A percentile compares a stretch with the other conserved stretches of the same genome.
Conservation (phyloP, 2,329 filamentous ascomycete genomes). For the Knufia petricola region DNA sequence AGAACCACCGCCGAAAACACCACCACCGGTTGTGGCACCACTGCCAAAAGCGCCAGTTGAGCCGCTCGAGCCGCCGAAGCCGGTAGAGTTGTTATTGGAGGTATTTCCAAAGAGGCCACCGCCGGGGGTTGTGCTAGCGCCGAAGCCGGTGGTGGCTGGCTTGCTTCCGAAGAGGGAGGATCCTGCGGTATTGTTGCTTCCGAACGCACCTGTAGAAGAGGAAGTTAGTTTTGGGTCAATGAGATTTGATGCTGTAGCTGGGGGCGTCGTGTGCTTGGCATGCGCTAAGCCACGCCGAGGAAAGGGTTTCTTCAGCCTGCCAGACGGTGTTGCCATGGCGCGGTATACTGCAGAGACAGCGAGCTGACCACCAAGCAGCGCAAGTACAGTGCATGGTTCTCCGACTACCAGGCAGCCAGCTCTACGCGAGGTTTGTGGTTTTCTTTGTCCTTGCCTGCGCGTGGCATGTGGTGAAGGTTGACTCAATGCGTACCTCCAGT, state of each 20-base stretch:
- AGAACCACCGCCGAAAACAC: slow-evolving; percentile 17
- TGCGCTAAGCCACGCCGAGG: neutral
- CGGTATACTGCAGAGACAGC: neutral
- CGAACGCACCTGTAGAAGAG: slow-evolving; percentile 13
- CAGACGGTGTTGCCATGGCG: neutral
- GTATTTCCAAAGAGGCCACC: slow-evolving; percentile 19
- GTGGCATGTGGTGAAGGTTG: neutral
- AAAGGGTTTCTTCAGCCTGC: no score
- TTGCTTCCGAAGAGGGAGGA: slow-evolving; percentile 20
- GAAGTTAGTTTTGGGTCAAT: slow-evolving; percentile 2
- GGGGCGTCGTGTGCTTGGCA: neutral
- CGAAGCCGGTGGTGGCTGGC: slow-evolving; percentile 18
- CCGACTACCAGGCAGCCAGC: no score
- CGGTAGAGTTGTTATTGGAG: slow-evolving; percentile 12
- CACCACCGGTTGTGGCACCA: slow-evolving; percentile 17
- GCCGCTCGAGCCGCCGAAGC: slow-evolving; percentile 29
- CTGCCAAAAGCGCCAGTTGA: slow-evolving; percentile 18
- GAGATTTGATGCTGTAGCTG: neutral
- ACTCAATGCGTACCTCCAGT: slow-evolving; percentile 7
- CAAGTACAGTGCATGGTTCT: no score
- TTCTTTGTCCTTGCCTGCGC: neutral
- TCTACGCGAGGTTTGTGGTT: no score
- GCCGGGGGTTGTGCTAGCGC: slow-evolving; percentile 19
- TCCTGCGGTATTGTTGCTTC: slow-evolving; percentile 12
- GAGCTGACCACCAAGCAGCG: neutral